phyloP scores from a whole-genome alignment of 202 grass and related monocot genomes.

The Carex arenaria region DNA sequence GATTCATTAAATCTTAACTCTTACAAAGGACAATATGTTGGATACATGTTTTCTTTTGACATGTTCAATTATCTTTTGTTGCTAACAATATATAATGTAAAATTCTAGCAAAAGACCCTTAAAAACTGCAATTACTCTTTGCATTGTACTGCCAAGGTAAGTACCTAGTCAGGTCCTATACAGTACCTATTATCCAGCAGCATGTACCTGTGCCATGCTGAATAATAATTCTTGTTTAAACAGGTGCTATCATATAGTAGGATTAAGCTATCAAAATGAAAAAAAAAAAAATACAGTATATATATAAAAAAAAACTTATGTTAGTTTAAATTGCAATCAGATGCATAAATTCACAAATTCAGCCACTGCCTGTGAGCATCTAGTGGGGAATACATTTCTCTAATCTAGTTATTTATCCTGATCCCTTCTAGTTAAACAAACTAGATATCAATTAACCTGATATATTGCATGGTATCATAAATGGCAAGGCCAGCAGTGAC shows the following conservation, averaged over 20 bases:
- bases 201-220: not conserved
- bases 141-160: not conserved
- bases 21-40: not conserved
- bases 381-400: not conserved
- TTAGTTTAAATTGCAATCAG: not conserved
- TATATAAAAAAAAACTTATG: no score
- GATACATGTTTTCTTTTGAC: no score
- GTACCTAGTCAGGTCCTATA: not conserved
- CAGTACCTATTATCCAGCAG: not conserved
- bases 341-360: not conserved
- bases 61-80: not conserved
- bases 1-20: not conserved
- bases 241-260: not conserved
- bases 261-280: not conserved
- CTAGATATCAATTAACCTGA: conserved; percentile 33
- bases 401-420: not conserved
- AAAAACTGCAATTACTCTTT: not conserved
- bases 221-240: not conserved
- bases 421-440: not conserved
- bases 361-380: not conserved
- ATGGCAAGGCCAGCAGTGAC: conserved; percentile 98
- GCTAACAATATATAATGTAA: not conserved
- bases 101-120: not conserved
- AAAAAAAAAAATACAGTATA: not conserved
- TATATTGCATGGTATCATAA: conserved; percentile 99